Percentiles rank a stretch among this genome's conserved stretches.
Evolutionary conservation across 2,329 filamentous ascomycete genomes (phyloP).

Genomic region (Trichothecium sympodiale): DNA sequence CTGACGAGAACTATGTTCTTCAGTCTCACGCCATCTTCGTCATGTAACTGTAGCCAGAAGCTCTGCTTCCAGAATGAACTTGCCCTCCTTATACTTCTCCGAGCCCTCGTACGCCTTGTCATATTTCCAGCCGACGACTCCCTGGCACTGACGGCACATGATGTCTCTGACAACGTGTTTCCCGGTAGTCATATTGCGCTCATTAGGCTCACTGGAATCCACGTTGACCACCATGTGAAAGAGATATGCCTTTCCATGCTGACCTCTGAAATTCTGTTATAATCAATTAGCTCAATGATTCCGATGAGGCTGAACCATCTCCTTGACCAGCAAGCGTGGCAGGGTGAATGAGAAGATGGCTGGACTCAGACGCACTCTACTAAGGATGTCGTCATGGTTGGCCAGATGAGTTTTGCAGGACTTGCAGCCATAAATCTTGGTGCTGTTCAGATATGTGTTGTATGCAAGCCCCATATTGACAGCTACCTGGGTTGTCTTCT

Average conservation of each 20-base stretch:
- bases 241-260: slow-evolving; percentile 95
- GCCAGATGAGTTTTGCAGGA: slow-evolving; percentile 91
- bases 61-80: slow-evolving; percentile 92
- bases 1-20: too few species aligned
- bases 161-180: slow-evolving; percentile 93
- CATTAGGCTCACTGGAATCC: slow-evolving; percentile 68
- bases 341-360: neutral
- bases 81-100: slow-evolving; percentile 99
- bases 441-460: slow-evolving; percentile 80
- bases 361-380: slow-evolving; percentile 50
- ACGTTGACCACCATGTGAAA: slow-evolving; percentile 94
- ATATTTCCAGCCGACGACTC: slow-evolving; percentile 96
- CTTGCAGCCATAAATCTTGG: slow-evolving; percentile 87
- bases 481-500: neutral
- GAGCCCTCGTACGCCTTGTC: slow-evolving; percentile 87
- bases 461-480: slow-evolving; percentile 72
- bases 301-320: neutral
- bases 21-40: slow-evolving; percentile 1
- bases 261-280: slow-evolving; percentile 84
- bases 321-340: neutral
- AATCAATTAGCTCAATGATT: neutral
- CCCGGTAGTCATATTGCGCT: slow-evolving; percentile 97
- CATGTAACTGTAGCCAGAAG: slow-evolving; percentile 68
- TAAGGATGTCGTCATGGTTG: slow-evolving; percentile 93
- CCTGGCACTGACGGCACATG: slow-evolving; percentile 78